A percentile compares a stretch with the other conserved stretches of the same genome.
These are phyloP conservation scores for Pseudogymnoascus sp. DNA, from an alignment of 2,329 filamentous ascomycete species.

Conservation along the genomic window DNA sequence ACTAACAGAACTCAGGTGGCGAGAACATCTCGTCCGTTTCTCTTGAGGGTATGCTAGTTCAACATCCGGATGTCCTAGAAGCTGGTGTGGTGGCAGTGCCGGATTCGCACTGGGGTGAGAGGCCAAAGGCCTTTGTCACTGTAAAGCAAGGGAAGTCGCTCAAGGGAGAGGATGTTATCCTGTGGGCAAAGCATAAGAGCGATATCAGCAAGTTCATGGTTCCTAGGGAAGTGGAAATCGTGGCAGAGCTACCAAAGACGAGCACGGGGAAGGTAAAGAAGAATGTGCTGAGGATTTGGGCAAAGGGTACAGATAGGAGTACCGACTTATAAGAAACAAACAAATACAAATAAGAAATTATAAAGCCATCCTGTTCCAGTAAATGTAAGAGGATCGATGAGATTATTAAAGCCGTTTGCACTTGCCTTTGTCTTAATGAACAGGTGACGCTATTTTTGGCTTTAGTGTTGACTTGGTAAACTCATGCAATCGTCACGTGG, in stretches of 20 bases:
- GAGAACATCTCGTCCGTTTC: conserved; percentile 96
- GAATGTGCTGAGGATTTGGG: conserved; percentile 84
- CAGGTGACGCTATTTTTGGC: conserved; percentile 6
- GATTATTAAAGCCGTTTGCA: background rate
- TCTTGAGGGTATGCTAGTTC: conserved; percentile 78
- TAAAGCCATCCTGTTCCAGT: background rate
- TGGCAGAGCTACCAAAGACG: conserved; percentile 89
- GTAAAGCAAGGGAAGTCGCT: conserved; percentile 57
- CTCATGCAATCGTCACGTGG: background rate
- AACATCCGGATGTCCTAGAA: conserved; percentile 84
- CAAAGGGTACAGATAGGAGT: conserved; percentile 43
- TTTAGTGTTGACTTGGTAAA: background rate
- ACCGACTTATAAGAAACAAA: conserved; percentile 8
- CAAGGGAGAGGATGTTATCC: conserved; percentile 61
- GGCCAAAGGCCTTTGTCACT: conserved; percentile 90
- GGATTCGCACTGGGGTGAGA: conserved; percentile 88
- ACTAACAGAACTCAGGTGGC: conserved; percentile 49
- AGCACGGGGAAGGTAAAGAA: conserved; percentile 96
- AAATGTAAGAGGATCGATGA: background rate
- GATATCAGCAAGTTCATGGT: conserved; percentile 89
- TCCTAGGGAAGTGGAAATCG: conserved; percentile 61
- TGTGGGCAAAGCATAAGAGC: conserved; percentile 76
- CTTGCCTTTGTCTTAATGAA: background rate
- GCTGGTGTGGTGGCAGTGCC: conserved; percentile 81
- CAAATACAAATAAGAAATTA: background rate